Evolutionary conservation across 2,329 filamentous ascomycete genomes (phyloP).

Genomic region (Neofusicoccum parvum): DNA sequence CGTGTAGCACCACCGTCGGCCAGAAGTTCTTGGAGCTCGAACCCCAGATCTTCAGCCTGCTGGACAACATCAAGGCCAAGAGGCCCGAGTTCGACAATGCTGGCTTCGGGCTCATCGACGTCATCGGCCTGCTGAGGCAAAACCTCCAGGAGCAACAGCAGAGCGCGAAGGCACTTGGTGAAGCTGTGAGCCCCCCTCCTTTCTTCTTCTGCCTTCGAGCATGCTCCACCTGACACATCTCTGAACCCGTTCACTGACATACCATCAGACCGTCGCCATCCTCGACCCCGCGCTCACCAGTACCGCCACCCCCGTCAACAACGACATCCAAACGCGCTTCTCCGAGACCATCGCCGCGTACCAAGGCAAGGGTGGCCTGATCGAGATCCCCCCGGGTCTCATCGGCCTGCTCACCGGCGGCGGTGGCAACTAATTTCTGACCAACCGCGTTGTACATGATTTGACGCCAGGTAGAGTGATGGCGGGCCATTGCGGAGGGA

Average conservation of each 20-base stretch:
- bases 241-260: neutral
- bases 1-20: neutral
- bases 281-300: neutral
- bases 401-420: neutral
- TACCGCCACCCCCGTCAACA: neutral
- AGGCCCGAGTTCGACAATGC: constrained; percentile 1
- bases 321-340: constrained; percentile 2
- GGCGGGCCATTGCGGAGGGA: neutral
- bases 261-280: neutral
- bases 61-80: constrained; percentile 17
- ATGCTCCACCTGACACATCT: too few relatives aligned
- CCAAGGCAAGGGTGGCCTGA: neutral
- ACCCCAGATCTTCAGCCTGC: constrained; percentile 7
- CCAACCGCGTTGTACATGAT: neutral
- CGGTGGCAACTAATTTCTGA: neutral
- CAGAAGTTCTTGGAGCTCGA: constrained; percentile 1
- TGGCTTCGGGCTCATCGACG: constrained; percentile 7
- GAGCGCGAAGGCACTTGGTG: neutral
- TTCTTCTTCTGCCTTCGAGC: neutral
- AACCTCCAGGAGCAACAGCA: neutral
- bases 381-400: neutral
- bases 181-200: neutral
- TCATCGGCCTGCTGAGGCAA: neutral
- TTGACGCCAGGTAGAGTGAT: neutral
- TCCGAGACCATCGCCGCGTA: neutral